Percentiles rank a stretch among this genome's conserved stretches.
Evolutionary conservation across 306 rosid species (phyloP).

Genomic region (Cicer arietinum): DNA sequence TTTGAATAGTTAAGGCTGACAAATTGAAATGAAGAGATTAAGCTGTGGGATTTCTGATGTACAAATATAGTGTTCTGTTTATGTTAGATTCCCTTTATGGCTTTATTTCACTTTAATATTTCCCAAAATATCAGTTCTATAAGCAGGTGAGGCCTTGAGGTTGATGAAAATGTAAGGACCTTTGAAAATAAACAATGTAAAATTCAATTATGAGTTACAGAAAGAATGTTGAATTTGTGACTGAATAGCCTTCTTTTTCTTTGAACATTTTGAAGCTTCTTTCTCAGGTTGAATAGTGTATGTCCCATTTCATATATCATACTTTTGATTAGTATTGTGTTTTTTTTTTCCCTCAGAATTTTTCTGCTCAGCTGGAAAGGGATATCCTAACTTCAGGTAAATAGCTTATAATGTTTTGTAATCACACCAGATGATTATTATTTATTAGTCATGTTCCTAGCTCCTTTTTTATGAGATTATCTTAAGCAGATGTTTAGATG

Average conservation of each 20-base stretch:
- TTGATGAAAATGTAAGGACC: slow-evolving; percentile 7
- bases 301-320: slow-evolving; percentile 34
- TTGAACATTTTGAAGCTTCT: slow-evolving; percentile 22
- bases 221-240: slow-evolving; percentile 31
- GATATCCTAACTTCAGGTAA: slow-evolving; percentile 93
- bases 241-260: slow-evolving; percentile 24
- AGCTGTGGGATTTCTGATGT: slow-evolving; percentile 20
- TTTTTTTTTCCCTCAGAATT: slow-evolving; percentile 58
- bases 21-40: slow-evolving; percentile 30
- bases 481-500: slow-evolving; percentile 21
- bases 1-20: slow-evolving; percentile 12
- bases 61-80: background rate
- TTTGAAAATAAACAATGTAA: slow-evolving; percentile 11
- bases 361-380: slow-evolving; percentile 94
- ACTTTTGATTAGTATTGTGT: slow-evolving; percentile 33
- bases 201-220: slow-evolving; percentile 21
- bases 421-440: slow-evolving; percentile 1
- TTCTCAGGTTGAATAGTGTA: slow-evolving; percentile 2
- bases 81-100: slow-evolving; percentile 13
- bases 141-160: slow-evolving; percentile 1
- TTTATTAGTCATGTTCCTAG: slow-evolving; percentile 27
- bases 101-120: slow-evolving; percentile 21
- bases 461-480: slow-evolving; percentile 3
- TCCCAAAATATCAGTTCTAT: slow-evolving; percentile 25
- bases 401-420: slow-evolving; percentile 45